A percentile compares a stretch with the other conserved stretches of the same genome.
Evolutionary conservation across 352 stramenopile species (phyloP).

Genomic region (Globisporangium camurandrum): DNA sequence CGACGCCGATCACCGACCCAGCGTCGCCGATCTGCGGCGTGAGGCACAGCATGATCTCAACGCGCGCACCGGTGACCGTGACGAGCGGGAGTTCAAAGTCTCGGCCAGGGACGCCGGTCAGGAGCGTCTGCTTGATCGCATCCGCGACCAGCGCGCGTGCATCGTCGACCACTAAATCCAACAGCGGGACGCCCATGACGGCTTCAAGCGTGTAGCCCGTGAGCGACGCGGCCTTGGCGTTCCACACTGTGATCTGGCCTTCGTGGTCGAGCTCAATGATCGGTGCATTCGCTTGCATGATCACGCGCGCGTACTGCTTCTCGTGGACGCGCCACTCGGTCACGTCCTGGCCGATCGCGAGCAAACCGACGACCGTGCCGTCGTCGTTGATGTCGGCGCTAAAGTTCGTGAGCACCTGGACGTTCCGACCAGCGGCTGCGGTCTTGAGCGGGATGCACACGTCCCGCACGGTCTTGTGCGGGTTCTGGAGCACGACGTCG

Average conservation of each 20-base stretch:
- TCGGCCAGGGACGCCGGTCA: constrained; percentile 31
- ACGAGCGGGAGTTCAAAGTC: constrained; percentile 52
- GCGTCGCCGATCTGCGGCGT: constrained; percentile 39
- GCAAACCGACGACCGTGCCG: constrained; percentile 18
- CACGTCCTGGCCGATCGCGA: constrained; percentile 46
- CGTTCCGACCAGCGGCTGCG: constrained; percentile 21
- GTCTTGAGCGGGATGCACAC: constrained; percentile 44
- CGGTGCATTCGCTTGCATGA: constrained; percentile 67
- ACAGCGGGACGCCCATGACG: constrained; percentile 33
- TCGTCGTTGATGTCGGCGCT: constrained; percentile 36
- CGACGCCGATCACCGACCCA: constrained; percentile 34
- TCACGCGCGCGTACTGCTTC: constrained; percentile 46
- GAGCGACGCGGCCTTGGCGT: constrained; percentile 47
- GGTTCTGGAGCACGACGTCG: constrained; percentile 10
- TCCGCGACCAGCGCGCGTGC: constrained; percentile 34
- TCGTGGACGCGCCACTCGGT: constrained; percentile 33
- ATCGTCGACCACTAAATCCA: constrained; percentile 40
- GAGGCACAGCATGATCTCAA: constrained; percentile 48
- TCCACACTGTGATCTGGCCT: constrained; percentile 62
- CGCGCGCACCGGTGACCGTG: constrained; percentile 32
- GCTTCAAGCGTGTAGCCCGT: constrained; percentile 50
- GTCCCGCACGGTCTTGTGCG: constrained; percentile 21
- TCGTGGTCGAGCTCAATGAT: constrained; percentile 73
- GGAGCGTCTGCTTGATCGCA: constrained; percentile 32
- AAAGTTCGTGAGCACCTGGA: constrained; percentile 56